Base-by-base conservation (phyloP, 2,329 filamentous ascomycete genomes). In the Pseudogymnoascus sp. region DNA sequence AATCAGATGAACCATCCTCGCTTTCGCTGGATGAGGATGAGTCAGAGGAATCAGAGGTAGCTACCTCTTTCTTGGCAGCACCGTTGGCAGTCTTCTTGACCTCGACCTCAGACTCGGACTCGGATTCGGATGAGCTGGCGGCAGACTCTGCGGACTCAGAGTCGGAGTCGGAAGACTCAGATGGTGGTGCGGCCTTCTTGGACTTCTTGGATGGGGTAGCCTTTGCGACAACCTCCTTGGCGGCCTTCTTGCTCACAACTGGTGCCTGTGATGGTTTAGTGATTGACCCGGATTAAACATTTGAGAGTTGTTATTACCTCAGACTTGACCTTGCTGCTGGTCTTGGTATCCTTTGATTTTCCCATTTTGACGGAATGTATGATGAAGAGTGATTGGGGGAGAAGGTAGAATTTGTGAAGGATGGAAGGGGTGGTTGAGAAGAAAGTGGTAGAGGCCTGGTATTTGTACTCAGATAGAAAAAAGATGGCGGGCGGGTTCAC, bases 201-300 rank as follows among this genome's bases (percentile, higher is more conserved):
- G 71, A 67, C 58, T 71, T 70, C 67, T 77, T 76, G 67, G 74
- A 72, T 69, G 76, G 75, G 66, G 69, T 69, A 38, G 71, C 73
- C 35, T 71, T 71, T 56, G 72, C 75, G 61, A 80, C 76, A 48
- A 75, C 70, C 62, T 79, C 76, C 79, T 88, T 88, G 67, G 83
- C 83, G 61, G 82, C 71, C 65, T 84, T 78, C 79, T 88, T 88
- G 68, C 82, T 87, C 63, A 79, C 75, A 75, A 84, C 86, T 70
- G 83, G 74, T 65, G 80, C 81, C 72, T 86, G 79, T 63, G 82
- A 77, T 59, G 84, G 71, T 79, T 90, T 91, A 76, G 80, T 82
- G 68, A 89, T 79, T 65, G 82, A 81, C 66, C 79, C 84, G 67
- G 79, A 79, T 79, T 89, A 89, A 74, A 85, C 83, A 67, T 75